Evolutionary conservation across 192 early-diverging fungal genomes (phyloP).

Genomic region (Mortierella alpina): DNA sequence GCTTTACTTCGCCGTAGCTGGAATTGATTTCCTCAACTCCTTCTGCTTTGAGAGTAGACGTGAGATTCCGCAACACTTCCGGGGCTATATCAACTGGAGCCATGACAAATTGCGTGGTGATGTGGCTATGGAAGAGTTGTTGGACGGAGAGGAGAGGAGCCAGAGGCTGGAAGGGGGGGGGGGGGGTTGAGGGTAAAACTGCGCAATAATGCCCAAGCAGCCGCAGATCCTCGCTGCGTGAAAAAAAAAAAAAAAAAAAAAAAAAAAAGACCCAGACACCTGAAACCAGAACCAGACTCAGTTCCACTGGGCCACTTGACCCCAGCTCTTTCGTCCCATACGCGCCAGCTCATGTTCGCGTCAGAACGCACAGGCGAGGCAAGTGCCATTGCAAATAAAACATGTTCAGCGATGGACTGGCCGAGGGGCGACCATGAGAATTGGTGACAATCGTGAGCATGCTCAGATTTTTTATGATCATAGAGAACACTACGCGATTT

Average conservation of each 20-base stretch:
- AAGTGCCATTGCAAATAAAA: no score
- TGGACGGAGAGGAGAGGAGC: background rate
- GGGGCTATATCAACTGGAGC: background rate
- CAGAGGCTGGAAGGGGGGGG: background rate
- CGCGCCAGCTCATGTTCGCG: no score
- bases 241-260: slow-evolving; percentile 1
- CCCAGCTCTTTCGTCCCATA: no score
- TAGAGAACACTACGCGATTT: background rate
- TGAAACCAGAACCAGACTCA: no score
- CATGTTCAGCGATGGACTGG: no score
- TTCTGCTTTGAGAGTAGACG: background rate
- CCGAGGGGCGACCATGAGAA: no score
- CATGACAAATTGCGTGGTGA: background rate
- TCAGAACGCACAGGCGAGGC: no score
- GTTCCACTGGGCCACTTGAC: no score
- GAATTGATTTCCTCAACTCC: background rate
- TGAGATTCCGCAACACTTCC: slow-evolving; percentile 4
- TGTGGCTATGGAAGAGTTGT: background rate
- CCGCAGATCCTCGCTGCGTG: background rate
- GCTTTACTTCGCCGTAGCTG: slow-evolving; percentile 5
- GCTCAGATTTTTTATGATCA: no score
- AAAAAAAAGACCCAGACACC: background rate
- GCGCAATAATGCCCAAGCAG: background rate
- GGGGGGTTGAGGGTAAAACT: background rate
- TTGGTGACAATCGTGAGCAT: no score